phyloP scores from a whole-genome alignment of 2,329 filamentous ascomycete genomes.

The Ophiostoma piceae region DNA sequence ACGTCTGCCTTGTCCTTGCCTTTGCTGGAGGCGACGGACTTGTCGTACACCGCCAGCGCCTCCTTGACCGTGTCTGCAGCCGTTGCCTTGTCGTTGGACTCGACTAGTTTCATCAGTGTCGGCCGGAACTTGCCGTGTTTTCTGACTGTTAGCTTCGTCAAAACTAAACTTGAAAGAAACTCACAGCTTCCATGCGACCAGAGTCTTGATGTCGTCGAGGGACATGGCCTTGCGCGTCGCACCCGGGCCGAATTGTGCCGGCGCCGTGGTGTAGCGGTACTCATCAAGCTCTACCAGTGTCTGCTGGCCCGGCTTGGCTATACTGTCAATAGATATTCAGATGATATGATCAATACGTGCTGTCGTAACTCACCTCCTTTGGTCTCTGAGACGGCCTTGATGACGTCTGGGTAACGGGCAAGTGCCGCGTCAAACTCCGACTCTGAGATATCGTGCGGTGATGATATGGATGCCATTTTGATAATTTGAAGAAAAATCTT shows the following conservation, averaged over 20 bases:
- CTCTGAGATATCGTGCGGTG: conserved; percentile 19
- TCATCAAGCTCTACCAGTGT: conserved; percentile 54
- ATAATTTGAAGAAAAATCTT: background rate
- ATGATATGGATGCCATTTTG: background rate
- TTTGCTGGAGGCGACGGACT: conserved; percentile 36
- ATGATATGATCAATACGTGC: background rate
- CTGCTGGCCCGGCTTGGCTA: conserved; percentile 47
- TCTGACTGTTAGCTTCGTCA: conserved; percentile 20
- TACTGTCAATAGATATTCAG: conserved; percentile 28
- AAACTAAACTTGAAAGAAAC: too few relatives aligned
- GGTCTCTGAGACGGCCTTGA: conserved; percentile 40
- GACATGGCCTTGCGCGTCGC: conserved; percentile 41
- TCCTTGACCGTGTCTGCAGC: conserved; percentile 47
- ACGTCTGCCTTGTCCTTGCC: conserved; percentile 32
- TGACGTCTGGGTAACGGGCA: conserved; percentile 34
- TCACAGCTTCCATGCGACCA: conserved; percentile 69
- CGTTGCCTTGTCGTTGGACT: conserved; percentile 51
- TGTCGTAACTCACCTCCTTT: conserved; percentile 39
- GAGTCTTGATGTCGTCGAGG: conserved; percentile 52
- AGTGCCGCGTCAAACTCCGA: conserved; percentile 20
- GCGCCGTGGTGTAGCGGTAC: conserved; percentile 54
- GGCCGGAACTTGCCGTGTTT: conserved; percentile 60
- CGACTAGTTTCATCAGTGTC: conserved; percentile 54
- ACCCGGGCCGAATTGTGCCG: conserved; percentile 40
- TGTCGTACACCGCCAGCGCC: conserved; percentile 41